A percentile compares a stretch with the other conserved stretches of the same genome.
Conservation (phyloP, 2,329 filamentous ascomycete genomes). For the Aspergillus thermomutatus region DNA sequence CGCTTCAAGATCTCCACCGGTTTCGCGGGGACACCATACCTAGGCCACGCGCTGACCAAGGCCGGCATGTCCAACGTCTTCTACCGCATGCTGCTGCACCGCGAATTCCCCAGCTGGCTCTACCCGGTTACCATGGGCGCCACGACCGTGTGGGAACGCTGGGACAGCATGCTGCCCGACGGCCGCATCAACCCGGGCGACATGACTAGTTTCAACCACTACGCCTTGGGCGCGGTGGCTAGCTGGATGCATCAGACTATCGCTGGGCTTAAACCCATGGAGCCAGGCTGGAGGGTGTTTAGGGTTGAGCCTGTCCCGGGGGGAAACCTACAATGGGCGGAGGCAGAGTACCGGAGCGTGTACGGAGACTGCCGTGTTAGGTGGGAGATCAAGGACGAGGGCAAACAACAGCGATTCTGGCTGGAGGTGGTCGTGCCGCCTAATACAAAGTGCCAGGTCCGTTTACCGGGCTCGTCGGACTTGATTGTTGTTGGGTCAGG, state of each 20-base stretch:
- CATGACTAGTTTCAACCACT: constrained; percentile 44
- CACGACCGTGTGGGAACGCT: constrained; percentile 43
- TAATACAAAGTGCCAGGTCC: background rate
- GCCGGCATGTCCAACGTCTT: constrained; percentile 3
- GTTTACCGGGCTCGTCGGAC: no score
- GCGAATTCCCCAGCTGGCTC: constrained; percentile 25
- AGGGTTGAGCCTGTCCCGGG: constrained; percentile 28
- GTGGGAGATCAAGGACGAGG: background rate
- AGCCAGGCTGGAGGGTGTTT: constrained; percentile 31
- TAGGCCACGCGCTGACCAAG: constrained; percentile 23
- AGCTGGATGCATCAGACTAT: constrained; percentile 37
- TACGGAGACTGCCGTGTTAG: background rate
- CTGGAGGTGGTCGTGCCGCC: constrained; percentile 2
- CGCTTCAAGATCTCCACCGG: constrained; percentile 29
- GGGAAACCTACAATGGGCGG: constrained; percentile 11
- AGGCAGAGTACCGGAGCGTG: background rate
- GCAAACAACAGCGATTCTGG: background rate
- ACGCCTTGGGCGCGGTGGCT: constrained; percentile 37
- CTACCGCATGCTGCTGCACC: constrained; percentile 11
- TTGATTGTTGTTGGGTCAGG: no score
- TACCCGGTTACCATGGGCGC: constrained; percentile 39
- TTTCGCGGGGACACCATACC: constrained; percentile 25
- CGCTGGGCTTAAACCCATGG: constrained; percentile 26
- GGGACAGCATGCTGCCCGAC: constrained; percentile 38
- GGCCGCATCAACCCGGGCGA: constrained; percentile 35